Percentiles rank a stretch among this genome's conserved stretches.
phyloP scores from a whole-genome alignment of 257 asterid genomes.

The Verbena officinalis region DNA sequence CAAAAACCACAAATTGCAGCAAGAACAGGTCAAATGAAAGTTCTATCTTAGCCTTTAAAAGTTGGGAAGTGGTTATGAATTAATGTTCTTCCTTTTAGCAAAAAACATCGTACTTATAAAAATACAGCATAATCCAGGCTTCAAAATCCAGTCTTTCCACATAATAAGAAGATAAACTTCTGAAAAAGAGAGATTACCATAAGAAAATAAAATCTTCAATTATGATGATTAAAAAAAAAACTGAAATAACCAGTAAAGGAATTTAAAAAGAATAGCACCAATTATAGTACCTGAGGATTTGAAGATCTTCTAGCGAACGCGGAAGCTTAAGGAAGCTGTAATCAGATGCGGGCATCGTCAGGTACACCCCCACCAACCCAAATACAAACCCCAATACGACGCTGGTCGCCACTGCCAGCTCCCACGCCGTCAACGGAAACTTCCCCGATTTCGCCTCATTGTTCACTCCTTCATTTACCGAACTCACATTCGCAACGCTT shows the following conservation, averaged over 20 bases:
- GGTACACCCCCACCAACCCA: slow-evolving; percentile 66
- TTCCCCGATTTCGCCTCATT: slow-evolving; percentile 34
- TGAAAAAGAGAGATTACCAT: not conserved
- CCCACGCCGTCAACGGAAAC: slow-evolving; percentile 70
- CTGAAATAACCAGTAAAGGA: not conserved
- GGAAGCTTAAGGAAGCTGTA: slow-evolving; percentile 95
- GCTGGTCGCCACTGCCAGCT: slow-evolving; percentile 61
- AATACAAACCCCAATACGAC: slow-evolving; percentile 71
- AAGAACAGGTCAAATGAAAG: slow-evolving; percentile 6
- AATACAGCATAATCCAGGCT: slow-evolving; percentile 3
- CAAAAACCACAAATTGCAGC: not conserved
- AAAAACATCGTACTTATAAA: not conserved
- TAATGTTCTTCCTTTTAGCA: not conserved
- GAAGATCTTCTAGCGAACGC: slow-evolving; percentile 82
- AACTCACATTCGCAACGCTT: slow-evolving; percentile 18
- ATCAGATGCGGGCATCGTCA: slow-evolving; percentile 92
- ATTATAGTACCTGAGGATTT: slow-evolving; percentile 64
- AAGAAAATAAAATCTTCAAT: slow-evolving; percentile 3
- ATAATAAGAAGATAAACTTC: slow-evolving; percentile 1
- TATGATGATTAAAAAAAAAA: not conserved
- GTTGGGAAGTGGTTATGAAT: not conserved
- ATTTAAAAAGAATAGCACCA: not conserved
- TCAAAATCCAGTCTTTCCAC: slow-evolving; percentile 1
- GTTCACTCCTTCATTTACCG: slow-evolving; percentile 28
- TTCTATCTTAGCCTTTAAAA: not conserved